Evolutionary conservation across 208 protist species (phyloP).

Genomic region (Leishmania amazonensis): DNA sequence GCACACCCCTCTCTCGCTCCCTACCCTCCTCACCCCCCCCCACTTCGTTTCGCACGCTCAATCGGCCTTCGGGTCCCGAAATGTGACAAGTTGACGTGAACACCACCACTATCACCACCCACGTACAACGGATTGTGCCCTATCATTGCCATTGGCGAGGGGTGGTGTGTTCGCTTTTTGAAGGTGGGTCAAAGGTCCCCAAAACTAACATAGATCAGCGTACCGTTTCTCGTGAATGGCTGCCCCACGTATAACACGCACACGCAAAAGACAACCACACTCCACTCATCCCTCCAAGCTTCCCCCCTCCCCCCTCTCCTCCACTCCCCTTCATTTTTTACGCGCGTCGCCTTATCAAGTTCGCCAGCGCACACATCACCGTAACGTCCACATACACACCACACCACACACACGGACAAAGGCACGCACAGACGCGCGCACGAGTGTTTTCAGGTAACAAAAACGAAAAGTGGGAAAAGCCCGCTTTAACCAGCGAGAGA

Average conservation of each 20-base stretch:
- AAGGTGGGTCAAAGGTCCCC: background rate
- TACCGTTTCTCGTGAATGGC: background rate
- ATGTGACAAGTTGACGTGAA: background rate
- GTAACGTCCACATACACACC: background rate
- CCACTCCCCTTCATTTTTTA: background rate
- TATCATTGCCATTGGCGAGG: background rate
- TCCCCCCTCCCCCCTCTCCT: background rate
- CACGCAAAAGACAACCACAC: background rate
- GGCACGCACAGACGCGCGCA: background rate
- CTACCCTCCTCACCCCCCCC: background rate
- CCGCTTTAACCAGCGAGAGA: background rate
- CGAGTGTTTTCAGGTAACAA: background rate
- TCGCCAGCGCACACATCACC: background rate
- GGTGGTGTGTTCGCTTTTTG: background rate
- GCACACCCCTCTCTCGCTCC: background rate
- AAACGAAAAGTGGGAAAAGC: background rate
- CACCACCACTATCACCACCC: background rate
- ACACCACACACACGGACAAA: background rate
- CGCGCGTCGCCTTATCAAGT: background rate
- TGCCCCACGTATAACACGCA: background rate
- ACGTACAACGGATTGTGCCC: background rate
- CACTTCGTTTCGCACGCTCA: background rate
- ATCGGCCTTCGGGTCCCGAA: background rate
- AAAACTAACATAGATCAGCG: background rate
- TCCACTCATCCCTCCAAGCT: background rate